Evolutionary conservation across 177 flowering plant genomes (phyloP), one percentile per base, ranked within the genome.

Genomic region (Viscum album): DNA sequence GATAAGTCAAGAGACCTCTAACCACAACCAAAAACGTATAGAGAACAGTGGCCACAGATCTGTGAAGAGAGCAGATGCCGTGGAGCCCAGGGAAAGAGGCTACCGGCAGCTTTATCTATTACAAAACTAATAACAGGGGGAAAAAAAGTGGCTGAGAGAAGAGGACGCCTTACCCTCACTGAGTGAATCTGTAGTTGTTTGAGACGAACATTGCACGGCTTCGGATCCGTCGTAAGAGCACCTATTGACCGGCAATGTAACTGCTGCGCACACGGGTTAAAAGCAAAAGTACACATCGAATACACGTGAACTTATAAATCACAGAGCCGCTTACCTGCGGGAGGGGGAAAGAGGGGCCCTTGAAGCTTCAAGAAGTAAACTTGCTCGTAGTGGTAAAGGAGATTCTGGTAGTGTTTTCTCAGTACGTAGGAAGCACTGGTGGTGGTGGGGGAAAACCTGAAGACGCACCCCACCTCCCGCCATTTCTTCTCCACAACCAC

Each of bases 351-450:
- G 26, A 76, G 50, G 54, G 87, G 81, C 56, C 86, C 88, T 47
- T 78, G 82, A 33, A 69, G 34, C 70, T 69, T 77, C 54, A 85
- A 84, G 75, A 85, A 89, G 75, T 92, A 83, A 69, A 83, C 93
- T 19, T 85, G 91, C 72, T 92, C 98, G 54, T 81, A 90, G 16
- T 85, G 86, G 73, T 78, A 79, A n/a, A 92, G 96, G 37, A 86
- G 82, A 66, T 71, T 74, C 35, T 71, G 73, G 67, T 92, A 92
- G 68, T 90, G 89, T 62, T 86, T 90, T 74, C 84, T 85, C 72
- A 89, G 66, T 10, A 88, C 96, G 78, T 80, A 89, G 19, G 96
- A 89, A 74, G 93, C 96, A 76, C 96, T 92, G 24, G 98, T 92
- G 35, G 95, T 84, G 0, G 90, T 92, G 31, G 91, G 81, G 28